phyloP scores from a whole-genome alignment of 257 asterid species.

The Plantago elongata region DNA sequence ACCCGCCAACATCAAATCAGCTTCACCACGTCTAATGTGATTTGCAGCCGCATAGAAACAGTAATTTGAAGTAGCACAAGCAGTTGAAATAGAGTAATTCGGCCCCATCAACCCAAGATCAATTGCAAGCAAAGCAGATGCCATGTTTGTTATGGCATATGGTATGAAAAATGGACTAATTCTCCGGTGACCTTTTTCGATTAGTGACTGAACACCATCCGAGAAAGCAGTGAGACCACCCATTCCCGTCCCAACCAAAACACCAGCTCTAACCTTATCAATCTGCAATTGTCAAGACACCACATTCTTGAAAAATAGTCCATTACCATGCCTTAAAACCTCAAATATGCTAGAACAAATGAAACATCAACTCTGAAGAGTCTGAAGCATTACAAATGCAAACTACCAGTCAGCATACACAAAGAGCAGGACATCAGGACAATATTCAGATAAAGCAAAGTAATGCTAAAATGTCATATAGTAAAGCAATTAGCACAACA shows the following conservation, averaged over 20 bases:
- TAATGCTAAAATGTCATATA: too few species aligned
- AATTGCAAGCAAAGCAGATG: constrained; percentile 51
- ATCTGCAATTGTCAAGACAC: constrained; percentile 29
- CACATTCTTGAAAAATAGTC: background rate
- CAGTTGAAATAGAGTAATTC: constrained; percentile 62
- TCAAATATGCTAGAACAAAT: too few species aligned
- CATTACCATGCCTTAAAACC: too few species aligned
- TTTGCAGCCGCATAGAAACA: constrained; percentile 68
- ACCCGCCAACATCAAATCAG: constrained; percentile 69
- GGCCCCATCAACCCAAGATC: constrained; percentile 76
- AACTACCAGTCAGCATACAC: too few species aligned
- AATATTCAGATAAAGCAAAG: too few species aligned
- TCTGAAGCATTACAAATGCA: too few species aligned
- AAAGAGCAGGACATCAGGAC: too few species aligned
- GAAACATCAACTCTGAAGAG: too few species aligned
- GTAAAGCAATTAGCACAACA: too few species aligned
- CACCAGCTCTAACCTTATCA: constrained; percentile 48
- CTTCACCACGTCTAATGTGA: constrained; percentile 64
- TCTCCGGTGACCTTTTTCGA: constrained; percentile 43
- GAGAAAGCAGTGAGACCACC: constrained; percentile 43
- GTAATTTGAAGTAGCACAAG: constrained; percentile 68
- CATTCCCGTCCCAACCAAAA: constrained; percentile 53
- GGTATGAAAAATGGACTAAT: constrained; percentile 53
- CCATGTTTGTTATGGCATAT: constrained; percentile 48
- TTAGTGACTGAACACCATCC: constrained; percentile 40